Evolutionary conservation across 1,284 basidiomycete species (phyloP), one percentile per base, ranked within the genome.

Genomic region (Sporisorium graminicola): DNA sequence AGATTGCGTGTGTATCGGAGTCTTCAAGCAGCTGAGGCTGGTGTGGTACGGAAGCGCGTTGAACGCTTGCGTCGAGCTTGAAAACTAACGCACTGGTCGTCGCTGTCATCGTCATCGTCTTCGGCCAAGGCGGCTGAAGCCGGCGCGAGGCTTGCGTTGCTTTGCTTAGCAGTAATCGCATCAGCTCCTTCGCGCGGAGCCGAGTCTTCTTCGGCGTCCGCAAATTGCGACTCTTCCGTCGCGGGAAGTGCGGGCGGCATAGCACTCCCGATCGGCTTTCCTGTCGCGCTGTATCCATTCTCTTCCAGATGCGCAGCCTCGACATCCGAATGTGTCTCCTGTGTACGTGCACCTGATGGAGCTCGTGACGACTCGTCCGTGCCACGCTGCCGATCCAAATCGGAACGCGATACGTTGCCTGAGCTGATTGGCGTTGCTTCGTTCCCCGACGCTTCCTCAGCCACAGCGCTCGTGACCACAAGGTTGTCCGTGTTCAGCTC

Each of bases 171-270:
- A 31, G 49, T 24, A 2, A 27, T 37, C 10, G 65, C 27, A n/a
- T 61, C 50, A 18, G 31, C 53, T 18, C n/a, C 12, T 5, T 33
- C 18, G 37, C 37, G 31, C 7, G 43, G 24, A n/a, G 43, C 10
- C 8, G 51, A 42, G 5, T 69, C 65, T 51, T 76, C 75, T 27
- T 77, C 75, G 4, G 71, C 75, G 20, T 77, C 75, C 7, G 70
- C 75, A 42, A 74, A 77, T 37, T 77, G 75, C 60, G 64, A 71
- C 56, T 75, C 73, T 56, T 70, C 73, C 59, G 64, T 50, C 59
- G 50, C 61, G 43, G 51, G 20, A 26, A 56, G 12, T 12, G 58
- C 20, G 10, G 13, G 29, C 27, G 31, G 42, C n/a, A n/a, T 43
- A 26, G 51, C 7, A 3, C 8, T 42, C 18, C n/a, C 55, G 6